These are phyloP conservation scores for Heritiera fomes DNA, from an alignment of 345 rosid genomes.

Conservation along the genomic window DNA sequence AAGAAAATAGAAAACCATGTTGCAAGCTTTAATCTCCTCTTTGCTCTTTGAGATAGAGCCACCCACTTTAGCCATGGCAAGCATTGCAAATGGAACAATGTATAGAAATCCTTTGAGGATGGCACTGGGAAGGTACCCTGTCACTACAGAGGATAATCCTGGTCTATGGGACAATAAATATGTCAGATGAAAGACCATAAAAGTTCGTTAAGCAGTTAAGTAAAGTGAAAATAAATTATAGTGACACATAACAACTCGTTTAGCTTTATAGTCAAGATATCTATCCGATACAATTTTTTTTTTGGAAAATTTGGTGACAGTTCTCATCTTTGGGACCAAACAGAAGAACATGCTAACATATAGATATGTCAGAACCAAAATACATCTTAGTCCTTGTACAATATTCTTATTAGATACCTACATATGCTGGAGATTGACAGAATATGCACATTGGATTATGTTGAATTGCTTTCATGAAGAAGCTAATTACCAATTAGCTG, in stretches of 20 bases:
- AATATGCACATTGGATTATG: no score
- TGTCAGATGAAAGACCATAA: slow-evolving; percentile 12
- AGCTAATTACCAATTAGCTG: not conserved
- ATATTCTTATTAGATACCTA: not conserved
- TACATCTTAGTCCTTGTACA: not conserved
- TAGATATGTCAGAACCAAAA: not conserved
- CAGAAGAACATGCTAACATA: not conserved
- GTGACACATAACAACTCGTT: not conserved
- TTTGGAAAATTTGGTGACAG: no score
- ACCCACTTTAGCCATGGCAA: slow-evolving; percentile 60
- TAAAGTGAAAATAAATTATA: not conserved
- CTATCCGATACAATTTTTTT: not conserved
- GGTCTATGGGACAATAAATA: slow-evolving; percentile 54
- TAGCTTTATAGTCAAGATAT: not conserved
- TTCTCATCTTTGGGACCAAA: not conserved
- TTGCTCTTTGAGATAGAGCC: slow-evolving; percentile 81
- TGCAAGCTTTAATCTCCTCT: slow-evolving; percentile 90
- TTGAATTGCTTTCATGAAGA: not conserved
- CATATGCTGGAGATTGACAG: not conserved
- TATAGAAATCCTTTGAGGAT: slow-evolving; percentile 80
- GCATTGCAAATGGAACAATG: slow-evolving; percentile 75
- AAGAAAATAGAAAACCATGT: slow-evolving; percentile 91
- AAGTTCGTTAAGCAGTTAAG: not conserved
- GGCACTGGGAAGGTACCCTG: slow-evolving; percentile 93
- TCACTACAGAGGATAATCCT: slow-evolving; percentile 81